phyloP scores from a whole-genome alignment of 768 basidiomycete species.

The Suillus subaureus region DNA sequence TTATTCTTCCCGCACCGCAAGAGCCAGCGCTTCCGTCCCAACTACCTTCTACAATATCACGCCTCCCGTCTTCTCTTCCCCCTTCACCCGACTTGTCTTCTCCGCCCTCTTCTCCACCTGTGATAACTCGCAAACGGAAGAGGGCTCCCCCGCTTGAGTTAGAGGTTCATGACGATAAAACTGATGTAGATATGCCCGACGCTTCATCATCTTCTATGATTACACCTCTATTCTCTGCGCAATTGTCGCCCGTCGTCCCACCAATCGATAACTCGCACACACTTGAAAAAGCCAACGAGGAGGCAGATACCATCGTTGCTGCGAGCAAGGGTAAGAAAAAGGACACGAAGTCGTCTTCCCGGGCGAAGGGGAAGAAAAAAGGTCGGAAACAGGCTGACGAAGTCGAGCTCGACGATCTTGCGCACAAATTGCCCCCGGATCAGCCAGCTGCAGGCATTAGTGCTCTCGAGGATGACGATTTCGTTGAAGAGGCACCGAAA shows the following conservation, averaged over 20 bases:
- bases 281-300: neutral
- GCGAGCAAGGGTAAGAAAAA: conserved; percentile 19
- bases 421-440: conserved; percentile 6
- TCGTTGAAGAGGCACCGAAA: conserved; percentile 8
- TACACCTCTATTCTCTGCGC: conserved; percentile 49
- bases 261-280: neutral
- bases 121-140: conserved; percentile 29
- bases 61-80: conserved; percentile 24
- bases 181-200: conserved; percentile 12
- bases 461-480: neutral
- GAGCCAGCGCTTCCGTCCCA: conserved; percentile 29
- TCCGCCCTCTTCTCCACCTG: conserved; percentile 27
- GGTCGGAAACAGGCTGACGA: conserved; percentile 28
- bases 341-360: conserved; percentile 21
- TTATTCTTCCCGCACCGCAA: conserved; percentile 37
- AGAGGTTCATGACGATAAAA: conserved; percentile 18
- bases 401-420: conserved; percentile 15
- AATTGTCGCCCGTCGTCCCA: conserved; percentile 41
- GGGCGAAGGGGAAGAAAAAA: conserved; percentile 32
- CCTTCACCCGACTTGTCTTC: conserved; percentile 23
- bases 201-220: conserved; percentile 11
- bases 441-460: conserved; percentile 3
- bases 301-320: neutral
- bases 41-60: conserved; percentile 35
- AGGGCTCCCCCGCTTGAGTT: conserved; percentile 16